Conservation (phyloP, 2,329 filamentous ascomycete species). For the Penicillium sp. region DNA sequence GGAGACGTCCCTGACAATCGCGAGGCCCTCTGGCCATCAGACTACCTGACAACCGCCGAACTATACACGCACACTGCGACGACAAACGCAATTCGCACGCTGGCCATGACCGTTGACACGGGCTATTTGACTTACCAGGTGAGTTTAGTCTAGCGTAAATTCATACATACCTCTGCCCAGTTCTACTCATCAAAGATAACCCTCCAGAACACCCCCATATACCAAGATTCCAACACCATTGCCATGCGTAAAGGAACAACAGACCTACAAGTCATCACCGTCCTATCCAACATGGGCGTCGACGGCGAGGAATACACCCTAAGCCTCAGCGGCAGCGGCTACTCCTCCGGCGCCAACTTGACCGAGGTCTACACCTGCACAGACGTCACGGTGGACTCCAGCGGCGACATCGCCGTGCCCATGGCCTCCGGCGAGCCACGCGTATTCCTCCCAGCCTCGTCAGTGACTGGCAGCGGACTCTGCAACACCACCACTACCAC, state of each 20-base stretch:
- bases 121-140: slow-evolving; percentile 40
- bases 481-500: neutral
- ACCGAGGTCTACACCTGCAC: slow-evolving; percentile 38
- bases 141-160: too few relatives aligned
- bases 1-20: slow-evolving; percentile 49
- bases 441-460: slow-evolving; percentile 22
- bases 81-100: slow-evolving; percentile 51
- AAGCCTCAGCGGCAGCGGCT: slow-evolving; percentile 24
- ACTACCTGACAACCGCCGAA: slow-evolving; percentile 44
- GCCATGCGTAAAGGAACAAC: slow-evolving; percentile 38
- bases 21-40: slow-evolving; percentile 56
- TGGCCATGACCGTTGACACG: slow-evolving; percentile 36
- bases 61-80: slow-evolving; percentile 48
- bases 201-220: slow-evolving; percentile 38
- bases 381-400: slow-evolving; percentile 38
- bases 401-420: slow-evolving; percentile 41
- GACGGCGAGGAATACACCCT: slow-evolving; percentile 24
- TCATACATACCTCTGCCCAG: neutral
- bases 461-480: slow-evolving; percentile 2
- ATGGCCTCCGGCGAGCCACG: slow-evolving; percentile 43
- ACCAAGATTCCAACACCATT: slow-evolving; percentile 41
- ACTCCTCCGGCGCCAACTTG: slow-evolving; percentile 20
- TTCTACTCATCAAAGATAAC: neutral
- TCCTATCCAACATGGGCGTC: slow-evolving; percentile 43
- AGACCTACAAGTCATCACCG: slow-evolving; percentile 27